Conservation (phyloP, 208 protist genomes). For the Trypanosoma theileri region DNA sequence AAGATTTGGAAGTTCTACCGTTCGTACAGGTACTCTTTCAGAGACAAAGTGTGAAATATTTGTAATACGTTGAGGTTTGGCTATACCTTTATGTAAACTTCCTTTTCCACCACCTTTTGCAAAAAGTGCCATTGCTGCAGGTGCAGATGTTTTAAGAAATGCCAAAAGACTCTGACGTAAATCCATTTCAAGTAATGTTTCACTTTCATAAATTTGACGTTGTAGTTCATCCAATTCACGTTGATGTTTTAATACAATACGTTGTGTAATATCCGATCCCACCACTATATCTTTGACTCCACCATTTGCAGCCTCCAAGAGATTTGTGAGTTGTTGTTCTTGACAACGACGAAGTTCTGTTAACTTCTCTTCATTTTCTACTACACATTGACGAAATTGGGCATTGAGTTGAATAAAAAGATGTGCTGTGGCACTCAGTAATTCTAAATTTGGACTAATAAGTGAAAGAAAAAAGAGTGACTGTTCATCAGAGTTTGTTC, state of each 20-base stretch:
- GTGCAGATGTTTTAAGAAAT: slow-evolving; percentile 55
- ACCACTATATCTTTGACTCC: slow-evolving; percentile 62
- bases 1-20: slow-evolving; percentile 49
- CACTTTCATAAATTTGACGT: slow-evolving; percentile 20
- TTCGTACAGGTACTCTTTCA: slow-evolving; percentile 48
- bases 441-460: slow-evolving; percentile 49
- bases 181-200: slow-evolving; percentile 38
- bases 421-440: slow-evolving; percentile 48
- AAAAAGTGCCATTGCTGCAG: slow-evolving; percentile 47
- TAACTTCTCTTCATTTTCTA: slow-evolving; percentile 22
- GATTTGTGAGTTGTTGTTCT: slow-evolving; percentile 46
- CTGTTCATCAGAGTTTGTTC: slow-evolving; percentile 26
- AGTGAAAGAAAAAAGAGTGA: slow-evolving; percentile 69
- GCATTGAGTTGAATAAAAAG: slow-evolving; percentile 60
- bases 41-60: slow-evolving; percentile 18
- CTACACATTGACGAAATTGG: slow-evolving; percentile 38
- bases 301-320: slow-evolving; percentile 59
- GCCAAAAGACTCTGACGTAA: slow-evolving; percentile 42
- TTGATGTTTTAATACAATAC: slow-evolving; percentile 64
- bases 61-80: slow-evolving; percentile 2
- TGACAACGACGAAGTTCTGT: slow-evolving; percentile 48
- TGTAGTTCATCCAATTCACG: slow-evolving; percentile 51
- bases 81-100: slow-evolving; percentile 2
- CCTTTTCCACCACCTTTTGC: slow-evolving; percentile 4
- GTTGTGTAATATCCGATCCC: slow-evolving; percentile 52